Conservation (phyloP, 140 eudicot genomes). For the Stevia rebaudiana region DNA sequence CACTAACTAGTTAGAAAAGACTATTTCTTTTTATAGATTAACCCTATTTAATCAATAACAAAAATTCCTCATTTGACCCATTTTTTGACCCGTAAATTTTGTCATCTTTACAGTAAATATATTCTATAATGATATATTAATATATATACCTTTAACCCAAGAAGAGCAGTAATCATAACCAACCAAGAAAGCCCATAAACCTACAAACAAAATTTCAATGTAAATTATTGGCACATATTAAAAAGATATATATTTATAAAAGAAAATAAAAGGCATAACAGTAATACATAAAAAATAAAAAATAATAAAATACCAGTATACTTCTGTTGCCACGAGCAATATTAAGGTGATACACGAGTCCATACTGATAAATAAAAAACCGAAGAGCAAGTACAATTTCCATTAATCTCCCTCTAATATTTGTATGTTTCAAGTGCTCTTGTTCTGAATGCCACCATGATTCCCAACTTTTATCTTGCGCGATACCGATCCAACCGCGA, state of each 20-base stretch:
- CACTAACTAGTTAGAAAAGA: background rate
- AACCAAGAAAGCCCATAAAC: conserved; percentile 97
- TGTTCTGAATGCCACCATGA: conserved; percentile 97
- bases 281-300: background rate
- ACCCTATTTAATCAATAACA: background rate
- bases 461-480: conserved; percentile 95
- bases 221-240: conserved; percentile 5
- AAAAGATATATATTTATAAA: background rate
- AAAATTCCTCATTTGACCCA: background rate
- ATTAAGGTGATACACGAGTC: conserved; percentile 88
- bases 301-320: conserved; percentile 47
- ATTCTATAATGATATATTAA: background rate
- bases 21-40: background rate
- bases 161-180: conserved; percentile 69
- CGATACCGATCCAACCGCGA: conserved; percentile 89
- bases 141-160: conserved; percentile 70
- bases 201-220: conserved; percentile 24
- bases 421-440: conserved; percentile 72
- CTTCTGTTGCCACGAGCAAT: conserved; percentile 65
- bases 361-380: conserved; percentile 87
- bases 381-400: conserved; percentile 79
- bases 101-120: background rate
- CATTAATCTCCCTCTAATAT: conserved; percentile 60
- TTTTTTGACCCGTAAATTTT: no score
- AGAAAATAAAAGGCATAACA: background rate